Percentiles rank a stretch among this genome's conserved stretches.
These are phyloP conservation scores for Thoreauomyces humboldtii DNA, from an alignment of 192 early-diverging fungal genomes.

Conservation along the genomic window DNA sequence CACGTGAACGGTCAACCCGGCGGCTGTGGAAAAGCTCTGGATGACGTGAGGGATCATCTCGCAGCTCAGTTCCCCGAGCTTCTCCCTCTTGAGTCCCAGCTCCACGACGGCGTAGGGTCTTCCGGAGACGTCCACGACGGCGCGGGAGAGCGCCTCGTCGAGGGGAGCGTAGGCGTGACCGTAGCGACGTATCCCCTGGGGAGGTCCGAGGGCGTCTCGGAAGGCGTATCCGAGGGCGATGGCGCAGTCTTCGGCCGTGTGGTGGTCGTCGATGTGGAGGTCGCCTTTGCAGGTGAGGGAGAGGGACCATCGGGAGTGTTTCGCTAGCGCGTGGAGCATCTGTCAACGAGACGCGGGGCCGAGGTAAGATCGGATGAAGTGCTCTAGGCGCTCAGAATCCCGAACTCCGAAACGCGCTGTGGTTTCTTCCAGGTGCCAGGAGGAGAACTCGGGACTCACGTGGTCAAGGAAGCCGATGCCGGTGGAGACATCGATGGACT, in stretches of 20 bases:
- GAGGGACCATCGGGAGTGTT: constrained; percentile 92
- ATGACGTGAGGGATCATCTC: constrained; percentile 99
- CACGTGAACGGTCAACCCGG: constrained; percentile 94
- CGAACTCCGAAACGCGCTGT: no score
- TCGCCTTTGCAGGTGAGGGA: constrained; percentile 84
- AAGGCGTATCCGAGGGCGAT: constrained; percentile 93
- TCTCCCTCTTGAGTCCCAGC: constrained; percentile 87
- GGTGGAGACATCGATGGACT: constrained; percentile 77
- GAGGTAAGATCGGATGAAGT: no score
- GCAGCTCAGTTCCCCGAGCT: constrained; percentile 83
- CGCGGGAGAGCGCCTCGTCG: constrained; percentile 92
- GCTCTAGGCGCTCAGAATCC: no score
- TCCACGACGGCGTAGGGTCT: constrained; percentile 80
- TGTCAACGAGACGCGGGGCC: no score
- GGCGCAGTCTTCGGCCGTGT: constrained; percentile 94
- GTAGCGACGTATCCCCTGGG: constrained; percentile 89
- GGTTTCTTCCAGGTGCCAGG: no score
- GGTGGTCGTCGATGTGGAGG: constrained; percentile 97
- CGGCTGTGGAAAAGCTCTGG: constrained; percentile 84
- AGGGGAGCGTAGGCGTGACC: constrained; percentile 93
- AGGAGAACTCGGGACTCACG: no score
- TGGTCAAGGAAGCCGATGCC: constrained; percentile 99
- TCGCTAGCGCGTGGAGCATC: constrained; percentile 98
- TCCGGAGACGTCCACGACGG: constrained; percentile 97
- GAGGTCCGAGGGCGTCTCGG: constrained; percentile 87